Conservation (phyloP, 108 stramenopile species). For the Cylindrotheca closterium region DNA sequence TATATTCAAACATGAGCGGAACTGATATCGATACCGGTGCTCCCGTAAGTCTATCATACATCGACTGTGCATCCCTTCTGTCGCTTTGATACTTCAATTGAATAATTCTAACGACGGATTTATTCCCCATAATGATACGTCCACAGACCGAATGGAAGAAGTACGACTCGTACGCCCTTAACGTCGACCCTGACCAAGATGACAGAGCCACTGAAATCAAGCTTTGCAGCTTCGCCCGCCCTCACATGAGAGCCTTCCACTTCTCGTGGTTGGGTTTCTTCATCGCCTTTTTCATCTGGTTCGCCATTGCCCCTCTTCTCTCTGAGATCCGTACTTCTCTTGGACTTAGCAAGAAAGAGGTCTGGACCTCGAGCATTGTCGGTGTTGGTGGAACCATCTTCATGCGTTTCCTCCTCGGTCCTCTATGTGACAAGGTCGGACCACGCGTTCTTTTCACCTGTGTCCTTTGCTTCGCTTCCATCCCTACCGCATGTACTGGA, state of each 20-base stretch:
- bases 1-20: slow-evolving; percentile 16
- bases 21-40: slow-evolving; percentile 24
- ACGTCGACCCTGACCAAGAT: slow-evolving; percentile 76
- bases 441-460: slow-evolving; percentile 63
- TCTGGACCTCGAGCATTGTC: slow-evolving; percentile 82
- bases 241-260: slow-evolving; percentile 85
- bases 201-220: slow-evolving; percentile 74
- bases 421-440: slow-evolving; percentile 76
- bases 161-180: slow-evolving; percentile 52
- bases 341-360: slow-evolving; percentile 60
- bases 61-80: too few relatives aligned
- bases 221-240: slow-evolving; percentile 53
- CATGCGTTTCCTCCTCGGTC: slow-evolving; percentile 72
- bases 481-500: slow-evolving; percentile 71
- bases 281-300: slow-evolving; percentile 91
- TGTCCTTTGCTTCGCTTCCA: slow-evolving; percentile 59
- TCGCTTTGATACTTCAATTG: too few relatives aligned
- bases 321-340: slow-evolving; percentile 63
- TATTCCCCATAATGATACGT: too few relatives aligned
- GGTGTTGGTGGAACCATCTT: slow-evolving; percentile 71
- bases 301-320: slow-evolving; percentile 86
- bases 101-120: background rate
- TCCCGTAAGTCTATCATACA: slow-evolving; percentile 47
- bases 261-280: slow-evolving; percentile 74
- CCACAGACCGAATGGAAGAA: slow-evolving; percentile 52